A percentile compares a stretch with the other conserved stretches of the same genome.
Evolutionary conservation across 169 alveolate genomes (phyloP).

Genomic region (Nephromyces sp.): DNA sequence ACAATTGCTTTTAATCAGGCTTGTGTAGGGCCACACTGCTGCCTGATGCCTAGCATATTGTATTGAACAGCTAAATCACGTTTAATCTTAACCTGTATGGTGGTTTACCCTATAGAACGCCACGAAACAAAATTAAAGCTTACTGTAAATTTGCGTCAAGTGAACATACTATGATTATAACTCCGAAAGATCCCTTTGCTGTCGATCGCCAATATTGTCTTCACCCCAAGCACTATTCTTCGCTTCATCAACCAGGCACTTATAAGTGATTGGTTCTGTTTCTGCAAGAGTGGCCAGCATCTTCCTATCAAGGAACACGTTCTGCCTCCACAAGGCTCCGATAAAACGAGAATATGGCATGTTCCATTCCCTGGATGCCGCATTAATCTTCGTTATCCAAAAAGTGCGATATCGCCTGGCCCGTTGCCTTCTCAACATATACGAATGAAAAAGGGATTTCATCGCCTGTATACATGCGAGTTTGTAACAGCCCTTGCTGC

Average conservation of each 20-base stretch:
- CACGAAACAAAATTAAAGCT: no score
- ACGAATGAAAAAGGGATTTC: constrained; percentile 7
- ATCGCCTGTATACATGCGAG: constrained; percentile 21
- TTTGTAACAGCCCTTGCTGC: constrained; percentile 22
- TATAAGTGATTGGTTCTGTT: constrained; percentile 27
- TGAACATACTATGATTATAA: no score
- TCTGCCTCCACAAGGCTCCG: constrained; percentile 15
- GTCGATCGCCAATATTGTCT: no score
- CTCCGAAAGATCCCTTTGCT: no score
- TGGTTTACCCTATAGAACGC: no score
- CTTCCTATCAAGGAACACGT: constrained; percentile 23
- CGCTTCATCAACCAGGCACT: neutral
- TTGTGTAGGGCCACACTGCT: no score
- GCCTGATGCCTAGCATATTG: no score
- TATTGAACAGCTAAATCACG: no score
- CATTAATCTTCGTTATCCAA: constrained; percentile 32
- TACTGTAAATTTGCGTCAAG: no score
- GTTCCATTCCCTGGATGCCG: constrained; percentile 31
- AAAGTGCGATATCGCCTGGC: constrained; percentile 12
- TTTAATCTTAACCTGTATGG: no score
- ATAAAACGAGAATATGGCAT: constrained; percentile 23
- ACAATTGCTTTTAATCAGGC: no score
- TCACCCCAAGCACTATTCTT: no score
- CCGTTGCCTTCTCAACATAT: constrained; percentile 17
- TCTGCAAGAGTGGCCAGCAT: constrained; percentile 24